Conservation (phyloP, 768 basidiomycete species). For the Agaricus subrufescens region DNA sequence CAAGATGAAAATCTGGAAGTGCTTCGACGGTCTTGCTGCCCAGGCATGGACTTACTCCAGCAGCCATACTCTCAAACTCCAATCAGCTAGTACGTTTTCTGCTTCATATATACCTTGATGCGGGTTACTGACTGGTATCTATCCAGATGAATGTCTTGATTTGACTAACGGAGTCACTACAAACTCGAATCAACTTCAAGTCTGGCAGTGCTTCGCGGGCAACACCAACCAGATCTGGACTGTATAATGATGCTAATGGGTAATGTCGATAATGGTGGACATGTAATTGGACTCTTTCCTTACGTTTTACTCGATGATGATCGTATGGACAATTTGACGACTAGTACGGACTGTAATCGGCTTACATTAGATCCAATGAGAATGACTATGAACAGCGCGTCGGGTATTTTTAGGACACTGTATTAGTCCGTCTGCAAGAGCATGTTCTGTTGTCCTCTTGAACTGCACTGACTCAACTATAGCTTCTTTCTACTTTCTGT, state of each 20-base stretch:
- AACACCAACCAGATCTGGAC: constrained; percentile 25
- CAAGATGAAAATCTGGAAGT: constrained; percentile 22
- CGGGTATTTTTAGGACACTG: too few species aligned
- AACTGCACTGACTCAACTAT: too few species aligned
- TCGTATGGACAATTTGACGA: too few species aligned
- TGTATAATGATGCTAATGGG: not conserved
- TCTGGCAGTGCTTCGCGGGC: constrained; percentile 24
- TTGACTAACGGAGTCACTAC: constrained; percentile 22
- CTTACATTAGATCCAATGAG: too few species aligned
- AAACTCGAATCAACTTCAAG: constrained; percentile 25
- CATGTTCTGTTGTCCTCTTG: too few species aligned
- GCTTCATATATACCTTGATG: not conserved
- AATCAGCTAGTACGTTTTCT: constrained; percentile 17
- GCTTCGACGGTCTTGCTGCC: constrained; percentile 26
- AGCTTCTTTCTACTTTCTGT: too few species aligned
- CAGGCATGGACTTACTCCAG: constrained; percentile 28
- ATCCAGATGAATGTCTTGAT: constrained; percentile 19
- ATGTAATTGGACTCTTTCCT: too few species aligned
- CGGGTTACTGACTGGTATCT: constrained; percentile 13
- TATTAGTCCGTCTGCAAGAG: too few species aligned
- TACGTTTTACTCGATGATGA: too few species aligned
- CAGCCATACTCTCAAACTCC: constrained; percentile 24
- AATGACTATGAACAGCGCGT: too few species aligned
- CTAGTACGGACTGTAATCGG: too few species aligned
- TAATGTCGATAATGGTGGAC: too few species aligned